Evolutionary conservation across 1,284 basidiomycete species (phyloP).

Genomic region (Lignosus rhinocerotis): DNA sequence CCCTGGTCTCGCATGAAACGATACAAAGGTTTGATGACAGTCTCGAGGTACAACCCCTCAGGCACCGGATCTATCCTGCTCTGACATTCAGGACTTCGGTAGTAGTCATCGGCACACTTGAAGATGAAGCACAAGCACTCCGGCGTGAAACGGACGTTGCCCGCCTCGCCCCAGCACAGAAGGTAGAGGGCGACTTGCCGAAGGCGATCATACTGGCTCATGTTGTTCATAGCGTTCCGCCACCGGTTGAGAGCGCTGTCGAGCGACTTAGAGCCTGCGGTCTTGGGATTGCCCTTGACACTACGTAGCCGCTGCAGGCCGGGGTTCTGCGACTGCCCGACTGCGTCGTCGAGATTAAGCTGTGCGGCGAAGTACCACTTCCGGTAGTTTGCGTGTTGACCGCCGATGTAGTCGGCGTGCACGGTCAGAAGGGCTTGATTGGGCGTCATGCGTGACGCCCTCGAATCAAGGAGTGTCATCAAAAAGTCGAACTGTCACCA

Average conservation of each 20-base stretch:
- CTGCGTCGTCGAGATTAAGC: conserved; percentile 98
- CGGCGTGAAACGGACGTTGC: conserved; percentile 95
- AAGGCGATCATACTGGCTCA: conserved; percentile 98
- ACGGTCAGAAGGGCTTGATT: conserved; percentile 94
- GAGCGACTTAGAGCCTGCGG: conserved; percentile 78
- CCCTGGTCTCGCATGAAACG: conserved; percentile 97
- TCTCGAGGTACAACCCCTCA: conserved; percentile 92
- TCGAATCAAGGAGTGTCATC: conserved; percentile 97
- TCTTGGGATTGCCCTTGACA: conserved; percentile 66
- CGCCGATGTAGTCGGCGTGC: conserved; percentile 98
- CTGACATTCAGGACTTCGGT: conserved; percentile 97
- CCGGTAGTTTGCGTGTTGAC: conserved; percentile 94
- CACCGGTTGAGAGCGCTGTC: conserved; percentile 93
- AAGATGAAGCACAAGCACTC: conserved; percentile 99
- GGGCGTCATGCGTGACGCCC: conserved; percentile 98
- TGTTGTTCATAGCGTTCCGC: conserved; percentile 98
- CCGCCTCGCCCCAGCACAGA: conserved; percentile 98
- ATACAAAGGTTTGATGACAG: conserved; percentile 94
- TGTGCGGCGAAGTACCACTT: conserved; percentile 99
- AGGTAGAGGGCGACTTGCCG: conserved; percentile 96
- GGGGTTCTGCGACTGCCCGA: conserved; percentile 93
- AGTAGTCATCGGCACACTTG: conserved; percentile 99
- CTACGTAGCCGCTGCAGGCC: conserved; percentile 88
- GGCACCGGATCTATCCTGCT: conserved; percentile 92
- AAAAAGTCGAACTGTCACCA: conserved; percentile 85